Evolutionary conservation across 352 stramenopile genomes (phyloP).

Genomic region (Globisporangium yorkense): DNA sequence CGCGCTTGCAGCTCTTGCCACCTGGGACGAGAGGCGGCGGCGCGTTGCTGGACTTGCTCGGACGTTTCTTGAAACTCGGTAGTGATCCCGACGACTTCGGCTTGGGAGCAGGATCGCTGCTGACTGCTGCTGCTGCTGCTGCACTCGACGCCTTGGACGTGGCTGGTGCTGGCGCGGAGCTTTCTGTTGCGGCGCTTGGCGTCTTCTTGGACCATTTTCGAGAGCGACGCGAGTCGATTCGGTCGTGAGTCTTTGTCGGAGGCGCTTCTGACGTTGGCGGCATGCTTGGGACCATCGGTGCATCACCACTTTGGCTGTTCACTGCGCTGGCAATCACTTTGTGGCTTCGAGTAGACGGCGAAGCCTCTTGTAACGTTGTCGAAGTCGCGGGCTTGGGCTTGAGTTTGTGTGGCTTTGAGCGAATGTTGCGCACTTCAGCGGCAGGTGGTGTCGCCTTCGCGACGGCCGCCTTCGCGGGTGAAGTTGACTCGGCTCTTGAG

Average conservation of each 20-base stretch:
- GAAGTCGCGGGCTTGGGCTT: neutral
- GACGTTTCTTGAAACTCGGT: slow-evolving; percentile 3
- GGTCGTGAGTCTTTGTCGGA: neutral
- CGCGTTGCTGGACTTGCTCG: slow-evolving; percentile 7
- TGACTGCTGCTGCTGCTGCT: neutral
- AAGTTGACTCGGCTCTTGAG: neutral
- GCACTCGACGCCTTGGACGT: neutral
- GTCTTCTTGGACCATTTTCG: neutral
- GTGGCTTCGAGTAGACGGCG: neutral
- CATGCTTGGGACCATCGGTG: neutral
- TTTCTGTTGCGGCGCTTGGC: neutral
- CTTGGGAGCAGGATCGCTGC: neutral
- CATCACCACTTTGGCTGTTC: neutral
- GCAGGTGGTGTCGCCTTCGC: neutral
- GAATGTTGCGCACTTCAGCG: neutral
- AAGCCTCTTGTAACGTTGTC: neutral
- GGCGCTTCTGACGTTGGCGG: neutral
- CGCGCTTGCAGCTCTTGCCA: slow-evolving; percentile 18
- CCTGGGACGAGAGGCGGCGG: neutral
- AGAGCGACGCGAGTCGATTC: neutral
- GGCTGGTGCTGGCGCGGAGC: too few relatives aligned
- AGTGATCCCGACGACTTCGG: neutral
- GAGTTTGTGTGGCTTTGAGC: neutral
- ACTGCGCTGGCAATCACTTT: neutral
- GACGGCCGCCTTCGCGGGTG: neutral